Conservation (phyloP, 441 rosid genomes). For the Flueggea neowawraea region DNA sequence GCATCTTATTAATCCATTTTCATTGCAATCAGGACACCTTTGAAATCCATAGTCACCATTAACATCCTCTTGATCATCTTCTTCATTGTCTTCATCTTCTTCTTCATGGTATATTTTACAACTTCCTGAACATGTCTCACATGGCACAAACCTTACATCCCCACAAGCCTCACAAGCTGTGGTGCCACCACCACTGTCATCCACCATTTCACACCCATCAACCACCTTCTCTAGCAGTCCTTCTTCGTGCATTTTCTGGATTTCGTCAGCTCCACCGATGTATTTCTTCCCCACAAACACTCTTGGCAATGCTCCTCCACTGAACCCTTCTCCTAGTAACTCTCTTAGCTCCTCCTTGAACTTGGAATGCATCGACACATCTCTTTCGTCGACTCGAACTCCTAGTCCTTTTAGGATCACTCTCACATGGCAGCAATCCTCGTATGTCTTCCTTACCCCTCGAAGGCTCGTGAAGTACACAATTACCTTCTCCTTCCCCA, state of each 20-base stretch:
- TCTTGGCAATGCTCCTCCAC: conserved; percentile 53
- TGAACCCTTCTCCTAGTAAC: conserved; percentile 42
- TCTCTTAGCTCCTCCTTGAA: conserved; percentile 70
- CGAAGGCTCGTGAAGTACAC: conserved; percentile 80
- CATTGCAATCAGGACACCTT: conserved; percentile 90
- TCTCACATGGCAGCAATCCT: conserved; percentile 60
- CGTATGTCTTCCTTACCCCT: conserved; percentile 81
- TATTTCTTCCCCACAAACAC: conserved; percentile 68
- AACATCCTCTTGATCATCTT: conserved; percentile 22
- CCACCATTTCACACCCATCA: conserved; percentile 48
- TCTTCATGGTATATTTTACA: conserved; percentile 69
- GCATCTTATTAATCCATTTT: conserved; percentile 87
- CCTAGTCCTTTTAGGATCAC: conserved; percentile 60
- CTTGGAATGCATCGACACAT: conserved; percentile 78
- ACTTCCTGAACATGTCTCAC: conserved; percentile 91
- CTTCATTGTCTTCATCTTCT: conserved; percentile 26
- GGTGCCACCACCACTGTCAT: conserved; percentile 19
- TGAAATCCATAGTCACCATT: conserved; percentile 64
- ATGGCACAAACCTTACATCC: conserved; percentile 81
- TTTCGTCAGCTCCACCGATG: conserved; percentile 89
- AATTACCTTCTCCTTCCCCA: conserved; percentile 41
- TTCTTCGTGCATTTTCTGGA: conserved; percentile 68
- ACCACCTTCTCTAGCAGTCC: conserved; percentile 67
- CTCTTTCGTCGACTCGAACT: conserved; percentile 63
- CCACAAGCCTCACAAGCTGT: conserved; percentile 80